Evolutionary conservation across 2,329 filamentous ascomycete species (phyloP).

Genomic region (Alternaria gaisen): DNA sequence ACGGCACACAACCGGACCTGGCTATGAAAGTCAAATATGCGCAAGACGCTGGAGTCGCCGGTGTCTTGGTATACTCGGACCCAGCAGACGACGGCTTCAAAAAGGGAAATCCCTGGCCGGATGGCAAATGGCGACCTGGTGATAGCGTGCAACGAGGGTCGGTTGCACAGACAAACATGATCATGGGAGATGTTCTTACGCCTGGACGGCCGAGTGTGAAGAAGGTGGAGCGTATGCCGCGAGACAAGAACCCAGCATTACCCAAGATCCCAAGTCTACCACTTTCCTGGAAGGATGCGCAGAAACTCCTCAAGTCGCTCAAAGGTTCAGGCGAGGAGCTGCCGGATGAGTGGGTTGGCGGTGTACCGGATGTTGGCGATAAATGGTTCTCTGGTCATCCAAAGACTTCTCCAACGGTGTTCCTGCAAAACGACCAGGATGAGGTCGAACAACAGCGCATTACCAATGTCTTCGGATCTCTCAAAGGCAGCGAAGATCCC

Average conservation of each 20-base stretch:
- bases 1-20: slow-evolving; percentile 75
- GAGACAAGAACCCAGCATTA: slow-evolving; percentile 75
- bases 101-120: slow-evolving; percentile 75
- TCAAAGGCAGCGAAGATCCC: slow-evolving; percentile 82
- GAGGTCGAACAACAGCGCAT: slow-evolving; percentile 83
- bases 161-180: slow-evolving; percentile 82
- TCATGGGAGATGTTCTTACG: slow-evolving; percentile 90
- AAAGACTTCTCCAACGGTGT: slow-evolving; percentile 75
- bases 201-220: slow-evolving; percentile 82
- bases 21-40: slow-evolving; percentile 90
- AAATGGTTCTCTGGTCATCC: slow-evolving; percentile 87
- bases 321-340: slow-evolving; percentile 76
- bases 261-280: slow-evolving; percentile 89
- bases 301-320: slow-evolving; percentile 77
- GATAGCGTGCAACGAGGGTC: slow-evolving; percentile 84
- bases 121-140: slow-evolving; percentile 80
- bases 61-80: slow-evolving; percentile 92
- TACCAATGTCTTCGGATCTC: slow-evolving; percentile 88
- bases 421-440: slow-evolving; percentile 86
- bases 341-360: slow-evolving; percentile 76
- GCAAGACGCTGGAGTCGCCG: slow-evolving; percentile 83
- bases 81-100: slow-evolving; percentile 84
- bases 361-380: slow-evolving; percentile 72
- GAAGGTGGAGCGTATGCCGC: slow-evolving; percentile 70
- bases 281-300: slow-evolving; percentile 87